Conservation (phyloP, 768 basidiomycete genomes). For the Lactifluus pinguis region DNA sequence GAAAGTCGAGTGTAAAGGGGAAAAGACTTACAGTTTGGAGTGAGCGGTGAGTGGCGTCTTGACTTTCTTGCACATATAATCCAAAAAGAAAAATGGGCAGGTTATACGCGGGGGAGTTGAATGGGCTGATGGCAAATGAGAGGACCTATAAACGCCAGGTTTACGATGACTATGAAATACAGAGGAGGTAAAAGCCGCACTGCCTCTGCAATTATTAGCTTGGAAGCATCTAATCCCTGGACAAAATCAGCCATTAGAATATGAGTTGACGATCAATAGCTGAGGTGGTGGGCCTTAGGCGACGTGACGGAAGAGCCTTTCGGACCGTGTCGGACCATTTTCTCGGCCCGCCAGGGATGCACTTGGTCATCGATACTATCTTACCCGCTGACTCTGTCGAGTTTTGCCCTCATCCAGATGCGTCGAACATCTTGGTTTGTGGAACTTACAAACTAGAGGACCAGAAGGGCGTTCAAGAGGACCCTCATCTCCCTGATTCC, state of each 20-base stretch:
- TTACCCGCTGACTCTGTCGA: constrained; percentile 87
- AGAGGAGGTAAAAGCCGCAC: constrained; percentile 28
- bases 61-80: constrained; percentile 57
- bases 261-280: not conserved
- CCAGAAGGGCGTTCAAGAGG: constrained; percentile 7
- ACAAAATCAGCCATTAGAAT: constrained; percentile 50
- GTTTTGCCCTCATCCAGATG: constrained; percentile 67
- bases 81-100: constrained; percentile 80
- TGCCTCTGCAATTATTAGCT: constrained; percentile 54
- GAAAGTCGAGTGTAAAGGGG: not conserved
- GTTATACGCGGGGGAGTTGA: constrained; percentile 60
- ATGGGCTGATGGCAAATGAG: constrained; percentile 49
- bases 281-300: not conserved
- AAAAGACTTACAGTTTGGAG: constrained; percentile 46
- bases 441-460: constrained; percentile 84
- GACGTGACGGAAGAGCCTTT: no score
- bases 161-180: not conserved
- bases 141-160: constrained; percentile 36
- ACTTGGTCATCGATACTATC: constrained; percentile 45
- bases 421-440: constrained; percentile 63
- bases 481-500: not conserved
- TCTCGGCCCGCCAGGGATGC: not conserved
- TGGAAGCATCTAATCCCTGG: constrained; percentile 62
- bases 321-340: not conserved
- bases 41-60: constrained; percentile 49